Percentiles rank a stretch among this genome's conserved stretches.
Conservation (phyloP, 2,329 filamentous ascomycete genomes). For the Fusarium hostae region DNA sequence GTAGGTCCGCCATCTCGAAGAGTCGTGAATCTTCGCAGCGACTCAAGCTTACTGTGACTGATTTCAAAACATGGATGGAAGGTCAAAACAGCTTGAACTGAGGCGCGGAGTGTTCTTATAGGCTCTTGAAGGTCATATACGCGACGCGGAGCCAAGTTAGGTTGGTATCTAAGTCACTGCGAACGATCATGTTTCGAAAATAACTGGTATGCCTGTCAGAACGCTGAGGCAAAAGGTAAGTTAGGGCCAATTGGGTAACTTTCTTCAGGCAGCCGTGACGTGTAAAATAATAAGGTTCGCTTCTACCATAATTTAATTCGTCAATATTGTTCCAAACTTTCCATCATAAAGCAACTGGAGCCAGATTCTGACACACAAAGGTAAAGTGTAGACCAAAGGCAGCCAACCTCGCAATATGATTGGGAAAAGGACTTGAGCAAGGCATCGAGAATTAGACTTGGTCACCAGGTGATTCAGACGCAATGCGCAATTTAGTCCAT, state of each 20-base stretch:
- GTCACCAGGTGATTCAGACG: background rate
- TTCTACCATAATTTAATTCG: background rate
- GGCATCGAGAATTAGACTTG: background rate
- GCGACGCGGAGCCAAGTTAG: accelerated
- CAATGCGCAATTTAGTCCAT: background rate
- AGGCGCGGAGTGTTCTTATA: background rate
- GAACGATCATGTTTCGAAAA: too few relatives aligned
- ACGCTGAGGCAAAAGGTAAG: too few relatives aligned
- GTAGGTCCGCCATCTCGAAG: background rate
- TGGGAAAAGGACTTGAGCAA: too few relatives aligned
- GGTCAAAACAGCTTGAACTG: too few relatives aligned
- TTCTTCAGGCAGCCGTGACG: background rate
- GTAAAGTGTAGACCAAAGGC: background rate
- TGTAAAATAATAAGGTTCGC: background rate
- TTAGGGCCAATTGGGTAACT: accelerated
- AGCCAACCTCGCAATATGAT: too few relatives aligned
- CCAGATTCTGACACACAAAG: background rate
- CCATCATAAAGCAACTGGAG: too few relatives aligned
- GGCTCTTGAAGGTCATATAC: background rate
- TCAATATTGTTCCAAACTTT: background rate
- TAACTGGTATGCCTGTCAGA: too few relatives aligned
- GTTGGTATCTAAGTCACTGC: too few relatives aligned
- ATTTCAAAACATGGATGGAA: too few relatives aligned
- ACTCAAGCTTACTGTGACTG: background rate
- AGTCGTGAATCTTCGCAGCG: too few relatives aligned